A percentile compares a stretch with the other conserved stretches of the same genome.
phyloP scores from a whole-genome alignment of 306 rosid genomes.

The Gastrolobium bilobum region DNA sequence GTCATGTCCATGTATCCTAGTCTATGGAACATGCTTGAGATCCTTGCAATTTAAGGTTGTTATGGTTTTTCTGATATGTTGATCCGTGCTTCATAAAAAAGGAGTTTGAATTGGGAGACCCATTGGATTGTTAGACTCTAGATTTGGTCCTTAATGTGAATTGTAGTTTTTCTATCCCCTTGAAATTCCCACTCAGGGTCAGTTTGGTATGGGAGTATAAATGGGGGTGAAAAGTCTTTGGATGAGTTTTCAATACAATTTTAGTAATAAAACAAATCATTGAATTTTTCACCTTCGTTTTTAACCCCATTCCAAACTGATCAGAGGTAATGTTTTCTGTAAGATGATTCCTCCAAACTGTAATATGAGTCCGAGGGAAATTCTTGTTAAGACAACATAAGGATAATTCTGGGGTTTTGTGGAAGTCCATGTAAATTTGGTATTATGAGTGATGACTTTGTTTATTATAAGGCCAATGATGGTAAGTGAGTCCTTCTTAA shows the following conservation, averaged over 20 bases:
- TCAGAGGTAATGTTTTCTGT: slow-evolving; percentile 24
- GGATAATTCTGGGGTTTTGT: slow-evolving; percentile 30
- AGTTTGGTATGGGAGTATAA: slow-evolving; percentile 22
- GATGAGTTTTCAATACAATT: slow-evolving; percentile 1
- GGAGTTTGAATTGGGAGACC: slow-evolving; percentile 21
- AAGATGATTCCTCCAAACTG: neutral
- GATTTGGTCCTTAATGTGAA: slow-evolving; percentile 18
- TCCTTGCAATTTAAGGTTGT: slow-evolving; percentile 38
- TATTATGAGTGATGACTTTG: slow-evolving; percentile 10
- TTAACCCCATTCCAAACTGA: neutral
- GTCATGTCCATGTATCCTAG: slow-evolving; percentile 23
- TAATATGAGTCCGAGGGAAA: slow-evolving; percentile 18
- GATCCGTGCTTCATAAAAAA: slow-evolving; percentile 1
- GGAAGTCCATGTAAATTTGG: slow-evolving; percentile 34
- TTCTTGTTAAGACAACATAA: slow-evolving; percentile 13
- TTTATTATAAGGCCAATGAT: slow-evolving; percentile 25
- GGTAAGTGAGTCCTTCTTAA: slow-evolving; percentile 37
- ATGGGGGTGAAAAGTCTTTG: slow-evolving; percentile 3
- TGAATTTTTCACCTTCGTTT: neutral
- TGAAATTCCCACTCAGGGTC: slow-evolving; percentile 28
- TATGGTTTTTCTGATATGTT: slow-evolving; percentile 5
- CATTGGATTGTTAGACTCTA: slow-evolving; percentile 34
- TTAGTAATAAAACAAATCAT: neutral
- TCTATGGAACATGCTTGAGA: slow-evolving; percentile 37
- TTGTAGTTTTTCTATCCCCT: slow-evolving; percentile 15